A percentile compares a stretch with the other conserved stretches of the same genome.
Conservation (phyloP, 768 basidiomycete genomes). For the Amyloporia xantha region DNA sequence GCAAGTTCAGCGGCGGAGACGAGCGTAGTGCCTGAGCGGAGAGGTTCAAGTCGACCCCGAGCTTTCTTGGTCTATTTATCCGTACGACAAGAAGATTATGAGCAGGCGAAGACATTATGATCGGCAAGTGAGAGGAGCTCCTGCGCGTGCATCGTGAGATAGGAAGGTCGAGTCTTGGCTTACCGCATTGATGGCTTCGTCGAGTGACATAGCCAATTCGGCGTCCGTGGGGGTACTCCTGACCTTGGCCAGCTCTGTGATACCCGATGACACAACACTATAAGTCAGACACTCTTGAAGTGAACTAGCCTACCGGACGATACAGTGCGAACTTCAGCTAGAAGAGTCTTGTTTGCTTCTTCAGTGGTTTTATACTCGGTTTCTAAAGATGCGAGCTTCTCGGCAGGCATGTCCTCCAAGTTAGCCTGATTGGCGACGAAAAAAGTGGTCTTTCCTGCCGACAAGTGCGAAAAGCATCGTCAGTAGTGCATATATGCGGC, state of each 20-base stretch:
- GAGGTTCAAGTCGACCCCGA: constrained; percentile 47
- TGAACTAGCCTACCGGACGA: constrained; percentile 33
- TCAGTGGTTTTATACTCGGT: constrained; percentile 47
- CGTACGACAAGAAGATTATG: constrained; percentile 10
- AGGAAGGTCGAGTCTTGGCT: constrained; percentile 20
- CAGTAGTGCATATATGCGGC: neutral
- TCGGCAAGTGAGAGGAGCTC: neutral
- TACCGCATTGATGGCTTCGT: constrained; percentile 48
- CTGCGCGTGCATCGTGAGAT: too few species aligned
- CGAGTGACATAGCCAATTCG: constrained; percentile 53
- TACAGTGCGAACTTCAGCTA: constrained; percentile 44
- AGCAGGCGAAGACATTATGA: neutral
- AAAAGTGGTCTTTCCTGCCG: constrained; percentile 73
- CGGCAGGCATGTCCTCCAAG: constrained; percentile 55
- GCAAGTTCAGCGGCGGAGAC: constrained; percentile 68
- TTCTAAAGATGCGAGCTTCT: constrained; percentile 56
- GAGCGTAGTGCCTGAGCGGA: constrained; percentile 59
- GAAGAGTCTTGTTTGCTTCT: constrained; percentile 51
- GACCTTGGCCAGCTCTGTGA: constrained; percentile 56
- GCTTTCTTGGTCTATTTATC: constrained; percentile 42
- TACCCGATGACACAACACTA: constrained; percentile 12
- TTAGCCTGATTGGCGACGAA: constrained; percentile 82
- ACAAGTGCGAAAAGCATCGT: too few species aligned
- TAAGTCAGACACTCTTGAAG: neutral
- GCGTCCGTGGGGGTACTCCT: constrained; percentile 63